Evolutionary conservation across 768 basidiomycete species (phyloP).

Genomic region (Leucocoprinus birnbaumii): DNA sequence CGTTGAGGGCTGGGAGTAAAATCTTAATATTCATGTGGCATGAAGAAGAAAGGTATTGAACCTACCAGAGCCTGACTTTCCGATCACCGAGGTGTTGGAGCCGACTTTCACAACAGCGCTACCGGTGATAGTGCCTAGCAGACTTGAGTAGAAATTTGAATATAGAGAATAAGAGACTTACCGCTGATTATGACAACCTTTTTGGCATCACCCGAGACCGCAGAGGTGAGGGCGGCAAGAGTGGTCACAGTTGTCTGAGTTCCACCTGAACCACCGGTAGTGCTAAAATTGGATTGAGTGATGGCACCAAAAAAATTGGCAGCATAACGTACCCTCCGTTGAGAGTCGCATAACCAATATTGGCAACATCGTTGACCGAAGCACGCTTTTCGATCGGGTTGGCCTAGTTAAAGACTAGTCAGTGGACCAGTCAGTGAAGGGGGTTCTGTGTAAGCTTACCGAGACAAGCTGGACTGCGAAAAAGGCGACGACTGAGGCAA

Average conservation of each 20-base stretch:
- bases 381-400: conserved; percentile 26
- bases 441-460: conserved; percentile 14
- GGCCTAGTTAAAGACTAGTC: background rate
- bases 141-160: background rate
- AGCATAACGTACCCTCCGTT: conserved; percentile 31
- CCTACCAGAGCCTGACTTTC: conserved; percentile 36
- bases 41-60: background rate
- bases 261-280: conserved; percentile 42
- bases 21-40: background rate
- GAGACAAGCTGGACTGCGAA: conserved; percentile 26
- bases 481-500: conserved; percentile 28
- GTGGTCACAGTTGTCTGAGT: conserved; percentile 39
- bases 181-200: conserved; percentile 45
- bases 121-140: conserved; percentile 40
- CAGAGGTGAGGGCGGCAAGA: conserved; percentile 36
- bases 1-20: conserved; percentile 35
- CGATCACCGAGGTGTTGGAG: conserved; percentile 41
- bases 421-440: background rate
- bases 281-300: conserved; percentile 23
- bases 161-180: conserved; percentile 9
- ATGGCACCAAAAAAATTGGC: background rate
- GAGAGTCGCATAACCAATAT: conserved; percentile 35
- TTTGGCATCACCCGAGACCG: conserved; percentile 36
- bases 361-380: conserved; percentile 32
- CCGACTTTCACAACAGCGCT: conserved; percentile 38